Evolutionary conservation across 805 yeast genomes (phyloP).

Genomic region (Kluyveromyces lactis): DNA sequence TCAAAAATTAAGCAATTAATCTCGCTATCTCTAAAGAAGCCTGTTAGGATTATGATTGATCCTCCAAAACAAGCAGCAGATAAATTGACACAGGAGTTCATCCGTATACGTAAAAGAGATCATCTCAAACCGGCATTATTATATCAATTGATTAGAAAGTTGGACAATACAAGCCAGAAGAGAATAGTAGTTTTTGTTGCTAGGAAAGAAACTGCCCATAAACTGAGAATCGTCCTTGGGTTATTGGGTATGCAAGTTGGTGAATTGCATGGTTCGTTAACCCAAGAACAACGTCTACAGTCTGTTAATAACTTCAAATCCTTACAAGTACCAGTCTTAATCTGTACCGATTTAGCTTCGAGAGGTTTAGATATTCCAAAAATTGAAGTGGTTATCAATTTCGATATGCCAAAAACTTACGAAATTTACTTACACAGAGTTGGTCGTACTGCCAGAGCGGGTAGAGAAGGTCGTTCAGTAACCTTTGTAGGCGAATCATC

Average conservation of each 20-base stretch:
- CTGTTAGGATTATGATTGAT: conserved; percentile 91
- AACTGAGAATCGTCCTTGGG: conserved; percentile 67
- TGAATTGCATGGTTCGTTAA: conserved; percentile 74
- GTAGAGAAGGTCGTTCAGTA: conserved; percentile 88
- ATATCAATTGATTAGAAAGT: conserved; percentile 56
- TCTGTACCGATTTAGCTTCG: conserved; percentile 97
- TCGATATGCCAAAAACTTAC: conserved; percentile 88
- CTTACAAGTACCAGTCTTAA: conserved; percentile 72
- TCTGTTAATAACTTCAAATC: conserved; percentile 78
- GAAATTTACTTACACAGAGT: conserved; percentile 94
- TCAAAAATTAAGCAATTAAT: conserved; percentile 82
- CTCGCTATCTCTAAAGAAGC: conserved; percentile 78
- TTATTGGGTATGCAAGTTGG: conserved; percentile 68
- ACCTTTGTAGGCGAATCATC: conserved; percentile 89
- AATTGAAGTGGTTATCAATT: conserved; percentile 89
- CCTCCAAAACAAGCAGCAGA: conserved; percentile 92
- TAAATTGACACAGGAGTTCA: conserved; percentile 89
- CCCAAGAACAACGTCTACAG: conserved; percentile 88
- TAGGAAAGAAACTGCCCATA: conserved; percentile 86
- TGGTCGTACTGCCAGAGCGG: conserved; percentile 99
- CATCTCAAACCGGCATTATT: conserved; percentile 74
- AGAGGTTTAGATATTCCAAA: conserved; percentile 99
- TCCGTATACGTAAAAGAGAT: conserved; percentile 88
- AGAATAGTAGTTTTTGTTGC: conserved; percentile 87
- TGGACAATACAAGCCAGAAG: conserved; percentile 54